Evolutionary conservation across 176 grass and related monocot genomes (phyloP), one percentile per base, ranked within the genome.

Genomic region (Aegilops tauschii): DNA sequence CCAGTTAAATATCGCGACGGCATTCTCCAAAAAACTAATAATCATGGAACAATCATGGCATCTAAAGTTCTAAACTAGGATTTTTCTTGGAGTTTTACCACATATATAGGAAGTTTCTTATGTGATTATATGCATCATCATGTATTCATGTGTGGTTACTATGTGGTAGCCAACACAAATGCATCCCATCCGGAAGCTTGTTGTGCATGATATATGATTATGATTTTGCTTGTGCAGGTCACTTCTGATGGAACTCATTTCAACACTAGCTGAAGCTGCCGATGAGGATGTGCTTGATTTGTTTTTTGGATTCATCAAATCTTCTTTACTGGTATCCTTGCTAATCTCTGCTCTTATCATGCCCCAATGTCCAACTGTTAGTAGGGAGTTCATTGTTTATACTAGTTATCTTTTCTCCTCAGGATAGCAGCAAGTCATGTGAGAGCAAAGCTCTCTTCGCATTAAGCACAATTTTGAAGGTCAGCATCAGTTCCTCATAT

Each of bases 381-480:
- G 31, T 39, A 56, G 63, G 45, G 17, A 50, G 45, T 78, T 77
- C 8, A 40, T 82, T 74, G 75, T 62, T 81, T 69, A 79, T n/a
- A 77, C 11, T 34, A 63, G 6, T 78, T 69, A 20, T 86, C 37
- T 87, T 87, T 85, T 87, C 35, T 90, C 90, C 16, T 39, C 86
- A 98, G 96, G 83, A 82, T 69, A 83, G 85, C 76, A 84, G 54
- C 82, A 85, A 71, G 28, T 65, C 88, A 76, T 95, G 90, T 94
- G 88, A 95, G 28, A 73, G 64, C 79, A 89, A 92, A 89, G 92
- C 93, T 56, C 91, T 93, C 20, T 82, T 94, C 23, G 83, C 90
- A 42, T 81, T 98, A 72, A 94, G 96, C 78, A 78, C 83, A 82
- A 95, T 98, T 89, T 82, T 98, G 76, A 95, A 98, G 96, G 96